Base-by-base conservation (phyloP, 2,329 filamentous ascomycete species). In the Acrocalymma vagum region DNA sequence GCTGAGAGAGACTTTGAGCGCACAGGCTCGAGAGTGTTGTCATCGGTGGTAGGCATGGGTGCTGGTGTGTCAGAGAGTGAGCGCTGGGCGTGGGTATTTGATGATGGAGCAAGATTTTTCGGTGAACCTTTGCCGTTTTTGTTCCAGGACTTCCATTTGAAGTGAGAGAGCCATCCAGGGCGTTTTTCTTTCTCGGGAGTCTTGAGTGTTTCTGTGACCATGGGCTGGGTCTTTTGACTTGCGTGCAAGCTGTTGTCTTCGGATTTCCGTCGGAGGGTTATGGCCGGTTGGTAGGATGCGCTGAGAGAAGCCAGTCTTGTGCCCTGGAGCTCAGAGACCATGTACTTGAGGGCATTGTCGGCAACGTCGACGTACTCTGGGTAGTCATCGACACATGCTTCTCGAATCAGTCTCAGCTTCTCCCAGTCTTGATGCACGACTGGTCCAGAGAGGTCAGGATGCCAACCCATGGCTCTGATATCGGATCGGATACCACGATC, bases 391-490 rank as follows among this genome's bases (percentile, higher is more conserved):
- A 60, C 56, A 38, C 72, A 74, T 5, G 71, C 69, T 42, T 75
- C 71, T n/a, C 67, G 60, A 21, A 78, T 67, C 6, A 77, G 60
- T 13, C 62, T 55, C n/a, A 77, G 53, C 53, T 77, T 77, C 26
- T 66, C 63, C 65, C 62, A 67, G 24, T 70, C 67, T 15, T 60
- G 52, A 25, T 57, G 51, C 5, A 68, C 58, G 9, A 58, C 29
- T 9, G 61, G 55, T 0, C 59, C 60, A 8, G 67, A 65, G 7
- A 72, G 62, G 36, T 76, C 73, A 3, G 75, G 64, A 51, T 77
- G 74, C 74, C 74, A 77, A n/a, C 72, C 74, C 56, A 77, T 71
- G 9, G 69, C 66, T 24, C 68, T 67, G 40, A 77, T 75, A 35
- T 77, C 74, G 45, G 70, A 69, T 23, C 67, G 62, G 55, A 73